These are phyloP conservation scores for Podospora pseudoanserina DNA, from an alignment of 495 filamentous ascomycete species.

Conservation along the genomic window DNA sequence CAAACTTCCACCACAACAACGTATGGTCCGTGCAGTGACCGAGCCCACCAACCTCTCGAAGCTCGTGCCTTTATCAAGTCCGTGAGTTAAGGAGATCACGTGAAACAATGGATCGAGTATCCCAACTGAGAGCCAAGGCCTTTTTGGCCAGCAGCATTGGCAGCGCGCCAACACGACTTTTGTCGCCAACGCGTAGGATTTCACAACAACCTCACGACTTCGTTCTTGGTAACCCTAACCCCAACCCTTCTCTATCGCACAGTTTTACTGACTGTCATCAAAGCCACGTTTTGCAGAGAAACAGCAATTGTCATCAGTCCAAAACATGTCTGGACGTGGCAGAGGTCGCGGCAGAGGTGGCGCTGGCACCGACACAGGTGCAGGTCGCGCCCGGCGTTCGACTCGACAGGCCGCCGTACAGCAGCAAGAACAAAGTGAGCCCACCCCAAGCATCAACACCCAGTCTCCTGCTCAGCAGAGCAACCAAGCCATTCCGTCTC, in stretches of 20 bases:
- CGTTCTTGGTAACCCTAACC: slow-evolving; percentile 30
- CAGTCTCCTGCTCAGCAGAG: background rate
- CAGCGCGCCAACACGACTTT: background rate
- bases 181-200: slow-evolving; percentile 10
- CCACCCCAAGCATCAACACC: background rate
- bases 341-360: slow-evolving; percentile 21
- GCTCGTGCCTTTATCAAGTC: background rate
- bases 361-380: background rate
- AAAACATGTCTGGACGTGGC: slow-evolving; percentile 25
- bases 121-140: background rate
- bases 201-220: slow-evolving; percentile 24
- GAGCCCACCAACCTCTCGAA: too few species aligned
- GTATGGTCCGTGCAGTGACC: too few species aligned
- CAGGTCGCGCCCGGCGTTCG: slow-evolving; percentile 13
- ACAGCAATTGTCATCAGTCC: background rate
- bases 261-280: slow-evolving; percentile 7
- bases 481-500: background rate
- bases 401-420: background rate
- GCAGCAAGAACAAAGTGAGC: slow-evolving; percentile 18
- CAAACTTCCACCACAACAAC: too few species aligned
- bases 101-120: background rate
- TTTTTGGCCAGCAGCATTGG: background rate
- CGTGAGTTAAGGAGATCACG: background rate
- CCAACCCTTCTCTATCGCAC: slow-evolving; percentile 29
- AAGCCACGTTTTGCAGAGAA: background rate